Base-by-base conservation (phyloP, 148 eudicot species). In the Heliosperma pusillum region DNA sequence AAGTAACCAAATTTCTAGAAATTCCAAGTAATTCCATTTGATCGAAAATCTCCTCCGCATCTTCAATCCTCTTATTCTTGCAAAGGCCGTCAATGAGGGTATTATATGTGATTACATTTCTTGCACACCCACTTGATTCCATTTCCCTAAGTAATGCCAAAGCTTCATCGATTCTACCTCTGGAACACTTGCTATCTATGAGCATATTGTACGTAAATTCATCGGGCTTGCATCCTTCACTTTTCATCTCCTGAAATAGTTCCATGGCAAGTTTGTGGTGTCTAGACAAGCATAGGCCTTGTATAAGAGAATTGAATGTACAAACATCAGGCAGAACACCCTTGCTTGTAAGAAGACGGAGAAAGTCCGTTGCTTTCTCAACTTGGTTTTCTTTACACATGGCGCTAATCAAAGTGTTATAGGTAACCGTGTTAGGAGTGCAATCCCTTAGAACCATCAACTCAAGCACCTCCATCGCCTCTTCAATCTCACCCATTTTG, bases 1-100 rank as follows among this genome's bases (percentile, higher is more conserved):
- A 95, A 1, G 97, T 95, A 45, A 84, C 87, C 77, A 78, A 63
- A 81, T 85, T 89, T 75, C 96, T 87, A 7, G 98, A 92, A 44
- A 95, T 84, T 67, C 98, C 97, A 63, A 79, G 92, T 16, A 92
- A 79, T 80, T 95, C 98, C 97, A 95, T 95, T 73, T 90, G 96
- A 81, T 92, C 96, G 47, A 95, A 95, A 40, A 95, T 80, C 85
- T 92, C 98, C 82, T 89, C 97, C 7, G 97, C 98, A 66, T 90
- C 93, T 83, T 89, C 96, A 57, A 90, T 85, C 83, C 84, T 87
- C 76, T 81, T 85, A 81, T 85, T 90, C 76, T 89, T 95, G 86
- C 97, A 95, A 45, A 92, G 83, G 26, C 92, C 98, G 2, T 86
- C 89, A 71, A 95, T 95, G 33, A 95, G 83, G 40, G 90, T 92